Percentiles rank a stretch among this genome's conserved stretches.
phyloP scores from a whole-genome alignment of 495 filamentous ascomycete species.

The Articulospora tetracladia region DNA sequence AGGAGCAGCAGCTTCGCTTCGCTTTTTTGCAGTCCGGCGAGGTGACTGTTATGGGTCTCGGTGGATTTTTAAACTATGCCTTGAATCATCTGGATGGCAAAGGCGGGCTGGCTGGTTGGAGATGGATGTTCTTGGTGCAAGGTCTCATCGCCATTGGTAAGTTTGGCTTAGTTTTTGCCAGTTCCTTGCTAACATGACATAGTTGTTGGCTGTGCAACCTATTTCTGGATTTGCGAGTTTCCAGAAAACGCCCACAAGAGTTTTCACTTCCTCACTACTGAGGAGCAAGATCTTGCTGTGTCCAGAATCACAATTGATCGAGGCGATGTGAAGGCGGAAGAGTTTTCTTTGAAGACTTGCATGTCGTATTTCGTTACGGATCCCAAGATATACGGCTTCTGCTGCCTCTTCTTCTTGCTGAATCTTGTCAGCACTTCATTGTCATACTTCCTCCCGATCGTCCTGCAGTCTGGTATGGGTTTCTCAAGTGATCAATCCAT shows the following conservation, averaged over 20 bases:
- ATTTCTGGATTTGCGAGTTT: slow-evolving; percentile 80
- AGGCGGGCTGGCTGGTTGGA: slow-evolving; percentile 63
- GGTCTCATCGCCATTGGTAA: slow-evolving; percentile 49
- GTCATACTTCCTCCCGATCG: slow-evolving; percentile 70
- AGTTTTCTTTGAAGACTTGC: slow-evolving; percentile 57
- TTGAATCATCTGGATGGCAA: slow-evolving; percentile 61
- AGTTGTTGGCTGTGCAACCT: slow-evolving; percentile 63
- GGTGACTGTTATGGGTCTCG: slow-evolving; percentile 64
- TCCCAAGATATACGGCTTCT: slow-evolving; percentile 70
- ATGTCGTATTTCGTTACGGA: slow-evolving; percentile 57
- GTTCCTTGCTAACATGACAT: slow-evolving; percentile 29
- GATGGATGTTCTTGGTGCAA: slow-evolving; percentile 76
- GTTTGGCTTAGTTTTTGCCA: neutral
- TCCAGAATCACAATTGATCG: slow-evolving; percentile 60
- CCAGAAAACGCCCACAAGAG: slow-evolving; percentile 61
- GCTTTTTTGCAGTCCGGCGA: slow-evolving; percentile 69
- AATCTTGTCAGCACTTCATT: slow-evolving; percentile 67
- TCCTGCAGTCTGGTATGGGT: slow-evolving; percentile 67
- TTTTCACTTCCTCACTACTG: slow-evolving; percentile 57
- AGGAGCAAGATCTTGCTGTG: slow-evolving; percentile 53
- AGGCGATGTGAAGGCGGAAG: slow-evolving; percentile 58
- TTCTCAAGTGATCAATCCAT: slow-evolving; percentile 64
- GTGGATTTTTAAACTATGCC: slow-evolving; percentile 68
- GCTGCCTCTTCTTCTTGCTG: slow-evolving; percentile 67
- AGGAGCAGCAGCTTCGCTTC: slow-evolving; percentile 72